Percentiles rank a stretch among this genome's conserved stretches.
Conservation (phyloP, 1,284 basidiomycete species). For the Microbotryum intermedium region DNA sequence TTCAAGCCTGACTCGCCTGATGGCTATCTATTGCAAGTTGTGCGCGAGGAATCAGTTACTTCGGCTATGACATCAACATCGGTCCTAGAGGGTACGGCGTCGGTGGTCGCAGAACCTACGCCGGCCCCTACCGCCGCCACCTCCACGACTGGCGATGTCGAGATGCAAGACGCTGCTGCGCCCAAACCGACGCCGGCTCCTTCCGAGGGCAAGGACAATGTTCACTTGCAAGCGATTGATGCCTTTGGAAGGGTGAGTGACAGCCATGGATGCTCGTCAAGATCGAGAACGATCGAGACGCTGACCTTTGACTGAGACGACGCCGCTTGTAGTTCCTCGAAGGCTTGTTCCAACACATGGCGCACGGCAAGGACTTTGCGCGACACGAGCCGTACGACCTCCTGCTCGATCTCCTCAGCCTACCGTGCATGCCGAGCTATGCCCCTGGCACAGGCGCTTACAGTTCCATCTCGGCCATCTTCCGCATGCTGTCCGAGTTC, state of each 20-base stretch:
- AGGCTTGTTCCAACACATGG: conserved; percentile 78
- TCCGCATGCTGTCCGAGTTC: conserved; percentile 80
- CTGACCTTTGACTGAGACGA: background rate
- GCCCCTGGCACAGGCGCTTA: conserved; percentile 73
- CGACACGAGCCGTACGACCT: conserved; percentile 64
- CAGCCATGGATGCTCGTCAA: background rate
- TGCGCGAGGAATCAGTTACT: conserved; percentile 36
- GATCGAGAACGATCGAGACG: no score
- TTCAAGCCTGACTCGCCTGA: conserved; percentile 49
- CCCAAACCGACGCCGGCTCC: background rate
- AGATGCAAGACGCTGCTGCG: conserved; percentile 3
- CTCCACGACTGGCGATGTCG: conserved; percentile 1
- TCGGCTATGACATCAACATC: background rate
- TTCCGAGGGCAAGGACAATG: conserved; percentile 19
- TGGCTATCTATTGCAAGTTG: conserved; percentile 45
- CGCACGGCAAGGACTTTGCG: conserved; percentile 87
- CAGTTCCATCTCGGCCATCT: conserved; percentile 75
- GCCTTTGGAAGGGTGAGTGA: conserved; percentile 29
- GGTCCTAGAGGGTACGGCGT: conserved; percentile 32
- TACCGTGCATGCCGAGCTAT: conserved; percentile 84
- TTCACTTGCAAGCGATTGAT: conserved; percentile 19
- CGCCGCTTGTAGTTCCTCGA: conserved; percentile 62
- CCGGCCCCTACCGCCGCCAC: background rate
- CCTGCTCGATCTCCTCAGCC: conserved; percentile 65
- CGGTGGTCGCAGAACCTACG: conserved; percentile 44